Percentiles rank a stretch among this genome's conserved stretches.
phyloP scores from a whole-genome alignment of 202 grass and related monocot species.

The Hordeum pubiflorum region DNA sequence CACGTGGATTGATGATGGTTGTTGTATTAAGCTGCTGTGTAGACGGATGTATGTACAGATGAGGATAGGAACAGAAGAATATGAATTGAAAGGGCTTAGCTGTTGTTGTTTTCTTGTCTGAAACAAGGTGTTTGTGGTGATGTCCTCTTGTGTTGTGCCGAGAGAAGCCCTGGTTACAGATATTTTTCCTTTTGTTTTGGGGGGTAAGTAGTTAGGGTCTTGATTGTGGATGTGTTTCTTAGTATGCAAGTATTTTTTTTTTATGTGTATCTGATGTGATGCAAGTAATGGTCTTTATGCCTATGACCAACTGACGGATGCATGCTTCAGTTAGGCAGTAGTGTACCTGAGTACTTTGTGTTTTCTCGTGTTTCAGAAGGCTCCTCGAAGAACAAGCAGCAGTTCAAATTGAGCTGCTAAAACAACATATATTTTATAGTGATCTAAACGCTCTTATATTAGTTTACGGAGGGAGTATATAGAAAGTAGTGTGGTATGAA shows the following conservation, averaged over 20 bases:
- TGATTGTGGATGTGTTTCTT: background rate
- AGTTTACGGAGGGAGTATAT: too few relatives aligned
- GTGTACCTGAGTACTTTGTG: too few relatives aligned
- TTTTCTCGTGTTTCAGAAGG: background rate
- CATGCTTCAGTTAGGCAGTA: too few relatives aligned
- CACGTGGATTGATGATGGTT: constrained; percentile 38
- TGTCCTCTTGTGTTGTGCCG: background rate
- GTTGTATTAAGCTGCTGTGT: constrained; percentile 53
- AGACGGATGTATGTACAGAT: constrained; percentile 70
- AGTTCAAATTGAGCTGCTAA: too few relatives aligned
- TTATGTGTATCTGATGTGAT: background rate
- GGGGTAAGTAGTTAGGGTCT: background rate
- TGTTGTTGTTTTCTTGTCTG: background rate
- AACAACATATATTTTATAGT: too few relatives aligned
- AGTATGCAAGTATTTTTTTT: background rate
- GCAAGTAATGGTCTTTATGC: too few relatives aligned
- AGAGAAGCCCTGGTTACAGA: background rate
- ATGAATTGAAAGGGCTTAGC: constrained; percentile 26
- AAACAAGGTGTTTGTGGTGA: constrained; percentile 6
- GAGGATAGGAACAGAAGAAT: constrained; percentile 46
- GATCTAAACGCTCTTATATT: too few relatives aligned
- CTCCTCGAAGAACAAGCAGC: background rate
- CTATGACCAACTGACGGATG: too few relatives aligned
- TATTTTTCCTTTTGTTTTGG: background rate
- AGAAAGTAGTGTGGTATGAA: background rate